Evolutionary conservation across 2,329 filamentous ascomycete species (phyloP), one percentile per base, ranked within the genome.

Genomic region (Fusarium euwallaceae): DNA sequence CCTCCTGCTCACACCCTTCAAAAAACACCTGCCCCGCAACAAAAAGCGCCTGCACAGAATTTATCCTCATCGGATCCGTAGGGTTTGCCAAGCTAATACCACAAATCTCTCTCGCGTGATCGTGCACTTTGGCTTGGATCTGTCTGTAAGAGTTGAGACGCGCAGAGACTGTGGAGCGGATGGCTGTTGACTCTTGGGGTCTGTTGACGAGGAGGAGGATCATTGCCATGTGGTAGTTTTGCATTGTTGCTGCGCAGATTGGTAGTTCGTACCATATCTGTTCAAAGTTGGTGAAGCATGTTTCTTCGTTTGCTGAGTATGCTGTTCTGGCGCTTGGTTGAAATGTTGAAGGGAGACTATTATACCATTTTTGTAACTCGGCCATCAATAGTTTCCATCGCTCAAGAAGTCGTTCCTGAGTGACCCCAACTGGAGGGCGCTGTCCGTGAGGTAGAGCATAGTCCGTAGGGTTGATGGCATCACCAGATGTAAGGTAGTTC

Each of bases 201-300:
- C 66, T 71, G 36, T 92, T 92, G 72, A 91, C 86, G 14, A 91
- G 84, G 0, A 93, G 79, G 6, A 92, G 85, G 12, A 92, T 90
- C 51, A 89, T 87, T 1, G 89, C 89, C 83, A 92, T 92, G 76
- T 92, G 89, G 73, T 91, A 92, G 69, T 87, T 87, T 76, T 92
- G 90, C 87, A 92, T 92, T 1, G 90, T 90, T 3, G 90, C 90
- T 0, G 89, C 90, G 80, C 90, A 93, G 85, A 92, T 88, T 0
- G 90, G 86, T 0, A 90, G 84, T 62, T 87, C 87, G 79, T 91
- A 92, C 90, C 91, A 93, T 14, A 91, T 86, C 77, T 92, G 89
- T 1, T 81, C 85, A 79, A 87, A 88, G 0, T 29, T 36, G 1
- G 27, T 6, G 24, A 72, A 69, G 7, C 32, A 67, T 1, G 66